phyloP scores from a whole-genome alignment of 2,329 filamentous ascomycete genomes.

The Ophiostoma pallidulum region DNA sequence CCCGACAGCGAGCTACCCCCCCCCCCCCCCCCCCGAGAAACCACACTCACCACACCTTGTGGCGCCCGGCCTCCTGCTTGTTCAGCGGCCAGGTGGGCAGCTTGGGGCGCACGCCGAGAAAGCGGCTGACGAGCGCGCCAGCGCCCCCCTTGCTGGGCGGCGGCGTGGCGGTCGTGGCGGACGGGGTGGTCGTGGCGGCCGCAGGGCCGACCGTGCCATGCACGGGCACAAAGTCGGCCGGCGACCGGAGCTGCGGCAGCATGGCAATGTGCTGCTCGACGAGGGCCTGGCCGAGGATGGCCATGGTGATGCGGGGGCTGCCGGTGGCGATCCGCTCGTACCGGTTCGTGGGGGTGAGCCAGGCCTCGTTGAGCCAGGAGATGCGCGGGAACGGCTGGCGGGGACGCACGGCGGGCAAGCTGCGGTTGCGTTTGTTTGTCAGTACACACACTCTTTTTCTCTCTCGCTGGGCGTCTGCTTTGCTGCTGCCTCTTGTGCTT shows the following conservation, averaged over 20 bases:
- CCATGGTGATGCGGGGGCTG: conserved; percentile 19
- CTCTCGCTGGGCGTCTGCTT: too few species aligned
- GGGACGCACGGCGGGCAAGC: too few species aligned
- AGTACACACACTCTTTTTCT: neutral
- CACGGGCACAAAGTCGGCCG: conserved; percentile 23
- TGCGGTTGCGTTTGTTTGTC: neutral
- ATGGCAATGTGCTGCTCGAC: conserved; percentile 24
- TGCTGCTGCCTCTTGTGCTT: too few species aligned
- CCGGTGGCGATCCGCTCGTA: conserved; percentile 25
- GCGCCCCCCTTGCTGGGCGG: too few species aligned
- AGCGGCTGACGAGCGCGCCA: conserved; percentile 5
- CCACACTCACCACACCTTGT: conserved; percentile 17
- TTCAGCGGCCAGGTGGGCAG: conserved; percentile 24
- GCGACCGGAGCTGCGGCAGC: conserved; percentile 20
- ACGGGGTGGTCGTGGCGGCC: neutral
- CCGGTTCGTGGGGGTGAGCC: conserved; percentile 16
- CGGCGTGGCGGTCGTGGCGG: too few species aligned
- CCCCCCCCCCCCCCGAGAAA: neutral
- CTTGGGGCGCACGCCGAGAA: conserved; percentile 23
- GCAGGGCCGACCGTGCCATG: conserved; percentile 3
- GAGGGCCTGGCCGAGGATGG: conserved; percentile 21
- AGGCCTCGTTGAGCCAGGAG: conserved; percentile 19
- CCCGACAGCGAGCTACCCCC: too few species aligned
- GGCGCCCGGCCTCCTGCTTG: conserved; percentile 18
- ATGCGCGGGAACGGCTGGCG: conserved; percentile 5